Evolutionary conservation across 2,329 filamentous ascomycete species (phyloP), one percentile per base, ranked within the genome.

Genomic region (Beauveria asiatica): DNA sequence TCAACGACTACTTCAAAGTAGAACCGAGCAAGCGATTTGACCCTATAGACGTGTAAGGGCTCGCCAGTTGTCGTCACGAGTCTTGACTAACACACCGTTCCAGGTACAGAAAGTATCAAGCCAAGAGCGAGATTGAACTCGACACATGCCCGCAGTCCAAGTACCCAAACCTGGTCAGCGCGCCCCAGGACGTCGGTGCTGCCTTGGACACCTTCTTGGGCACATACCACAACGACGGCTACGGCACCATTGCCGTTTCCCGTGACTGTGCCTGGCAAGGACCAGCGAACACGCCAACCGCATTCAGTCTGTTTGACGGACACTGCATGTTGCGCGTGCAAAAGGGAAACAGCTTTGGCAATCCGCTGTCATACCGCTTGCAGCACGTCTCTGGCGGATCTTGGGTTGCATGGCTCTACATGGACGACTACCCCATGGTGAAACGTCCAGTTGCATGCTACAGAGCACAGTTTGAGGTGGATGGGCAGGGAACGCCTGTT

Each of bases 161-260:
- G 1, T 67, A 64, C 33, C 65, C 66, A 2, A 63, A 55, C 1
- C n/a, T 59, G 2, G 55, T 57, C 2, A 52, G 46, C 19, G 58
- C 62, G 30, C 68, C 72, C 5, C 68, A 74, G 3, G 63, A 69
- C 5, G 70, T 73, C 3, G 67, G 70, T 2, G 66, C 73, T n/a
- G 73, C 75, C 65, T 71, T 76, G 67, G 70, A 74, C 59, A 71
- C 74, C 54, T 75, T 76, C 55, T 69, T 73, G 10, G 74, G 74
- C 57, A 70, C 74, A 56, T 76, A 75, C 65, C 70, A 71, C 61
- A 71, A 76, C 66, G 53, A 59, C 0, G 65, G 66, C 16, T 68
- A 67, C 21, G 66, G 66, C 0, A 61, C 60, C 16, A 41, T 68
- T 27, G 54, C 60, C 9, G 55, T 68, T 5, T 61, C 61, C 5